Base-by-base conservation (phyloP, 768 basidiomycete genomes). In the Lactarius quietus region DNA sequence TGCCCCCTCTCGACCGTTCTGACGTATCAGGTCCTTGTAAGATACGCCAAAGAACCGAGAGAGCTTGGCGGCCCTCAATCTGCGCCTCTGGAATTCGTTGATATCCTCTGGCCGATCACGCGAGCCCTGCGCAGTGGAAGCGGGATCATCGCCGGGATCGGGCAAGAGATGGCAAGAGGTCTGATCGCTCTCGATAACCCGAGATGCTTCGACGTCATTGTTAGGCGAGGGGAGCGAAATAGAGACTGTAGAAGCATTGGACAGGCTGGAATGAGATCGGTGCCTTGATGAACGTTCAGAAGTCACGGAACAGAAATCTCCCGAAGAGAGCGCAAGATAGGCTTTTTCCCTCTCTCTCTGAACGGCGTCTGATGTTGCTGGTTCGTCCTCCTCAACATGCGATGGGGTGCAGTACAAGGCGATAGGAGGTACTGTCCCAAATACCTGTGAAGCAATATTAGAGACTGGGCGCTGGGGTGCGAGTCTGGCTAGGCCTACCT, bases 21-120 rank as follows among this genome's bases (percentile, higher is more conserved):
- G 33, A 52, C 36, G 28, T 56, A 77, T 72, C 33, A 86, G 75
- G 67, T 83, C 81, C 60, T 80, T 74, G 68, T 79, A 80, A 31
- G 74, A 77, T 36, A 85, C 84, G 17, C 84, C 84, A 71, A 86
- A 86, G 74, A 86, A 85, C 52, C 79, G 80, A 29, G 82, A 77
- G 48, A 86, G 73, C 72, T 86, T 86, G 63, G 79, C 80, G n/a
- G 80, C 80, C 35, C 83, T 80, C 9, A 78, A 72, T n/a, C 80
- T 74, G 43, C 80, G 78, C 64, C 70, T 70, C 31, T 69, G 71
- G 69, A 77, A 75, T 39, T 68, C 54, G 18, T 57, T 55, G 45
- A 4, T 29, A 12, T 59, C 61, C n/a, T 26, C 57, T 15, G 39
- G 10, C 36, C 29, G 3, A 52, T 51, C 28, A 45, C 17, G 15